Conservation (phyloP, 306 rosid genomes). For the Pterocarpus macrocarpus region DNA sequence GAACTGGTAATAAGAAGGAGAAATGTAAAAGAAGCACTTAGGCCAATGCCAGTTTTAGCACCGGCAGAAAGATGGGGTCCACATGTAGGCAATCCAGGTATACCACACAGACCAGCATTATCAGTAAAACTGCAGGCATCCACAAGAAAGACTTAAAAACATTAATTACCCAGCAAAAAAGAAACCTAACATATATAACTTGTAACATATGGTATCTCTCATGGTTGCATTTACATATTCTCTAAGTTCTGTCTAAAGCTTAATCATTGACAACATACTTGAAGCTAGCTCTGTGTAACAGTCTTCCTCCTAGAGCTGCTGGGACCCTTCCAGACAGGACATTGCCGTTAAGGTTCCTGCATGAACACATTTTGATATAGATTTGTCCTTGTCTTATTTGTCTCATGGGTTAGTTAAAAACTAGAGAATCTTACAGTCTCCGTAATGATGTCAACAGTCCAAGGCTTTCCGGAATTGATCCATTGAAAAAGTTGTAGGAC, state of each 20-base stretch:
- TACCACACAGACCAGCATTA: slow-evolving; percentile 79
- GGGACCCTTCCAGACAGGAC: slow-evolving; percentile 77
- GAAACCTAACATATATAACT: neutral
- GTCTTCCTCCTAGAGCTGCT: slow-evolving; percentile 75
- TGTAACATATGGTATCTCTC: neutral
- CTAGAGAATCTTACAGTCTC: slow-evolving; percentile 66
- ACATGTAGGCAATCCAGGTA: slow-evolving; percentile 77
- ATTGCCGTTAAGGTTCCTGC: slow-evolving; percentile 82
- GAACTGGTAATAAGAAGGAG: slow-evolving; percentile 57
- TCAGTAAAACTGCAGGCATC: slow-evolving; percentile 77
- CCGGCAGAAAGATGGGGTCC: slow-evolving; percentile 69
- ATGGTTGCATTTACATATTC: neutral
- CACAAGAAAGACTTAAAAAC: slow-evolving; percentile 2
- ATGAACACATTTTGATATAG: slow-evolving; percentile 40
- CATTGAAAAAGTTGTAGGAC: slow-evolving; percentile 73
- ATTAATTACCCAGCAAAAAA: neutral
- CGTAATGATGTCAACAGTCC: slow-evolving; percentile 71
- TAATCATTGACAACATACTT: slow-evolving; percentile 61
- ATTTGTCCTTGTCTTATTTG: slow-evolving; percentile 24
- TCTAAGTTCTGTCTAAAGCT: neutral
- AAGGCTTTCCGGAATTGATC: slow-evolving; percentile 82
- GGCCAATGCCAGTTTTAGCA: slow-evolving; percentile 67
- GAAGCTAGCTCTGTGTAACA: slow-evolving; percentile 87
- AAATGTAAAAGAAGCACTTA: slow-evolving; percentile 56
- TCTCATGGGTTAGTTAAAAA: slow-evolving; percentile 31